Base-by-base conservation (phyloP, 345 rosid species). In the Ceriops zippeliana region DNA sequence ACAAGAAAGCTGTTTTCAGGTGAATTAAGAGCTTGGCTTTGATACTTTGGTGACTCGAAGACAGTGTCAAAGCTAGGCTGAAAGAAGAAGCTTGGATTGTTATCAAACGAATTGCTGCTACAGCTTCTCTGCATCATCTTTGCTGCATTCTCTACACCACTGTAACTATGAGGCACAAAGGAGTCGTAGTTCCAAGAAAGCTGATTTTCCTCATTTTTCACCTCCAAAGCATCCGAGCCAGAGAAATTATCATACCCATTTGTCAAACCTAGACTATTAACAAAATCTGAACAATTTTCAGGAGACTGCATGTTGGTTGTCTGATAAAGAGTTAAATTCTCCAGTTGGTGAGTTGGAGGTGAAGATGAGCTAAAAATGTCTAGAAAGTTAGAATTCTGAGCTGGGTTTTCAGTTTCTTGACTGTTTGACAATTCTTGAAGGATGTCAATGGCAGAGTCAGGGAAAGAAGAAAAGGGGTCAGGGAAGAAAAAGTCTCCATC, bases 91-190 rank as follows among this genome's bases (percentile, higher is more conserved):
- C 67, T 70, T 37, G 85, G 80, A 61, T 82, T 81, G 35, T 74
- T 85, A 27, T 89, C 86, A 19, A 87, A 87, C 7, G 75, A 93
- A 65, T 83, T 81, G 82, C 81, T 80, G 53, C 97, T 89, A 30
- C 72, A 83, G 80, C 93, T 89, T 77, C 97, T 86, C 70, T 90
- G 97, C 84, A 85, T 85, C 79, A 79, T 72, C 65, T 76, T 86
- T 5, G 75, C 76, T 32, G 58, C 85, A 84, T 83, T 87, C 63
- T 83, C 90, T n/a, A 46, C 83, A 2, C 76, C 82, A 58, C 85
- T 69, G 59, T 83, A 83, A 47, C 87, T 86, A 72, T 79, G 73
- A 34, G 89, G 85, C 62, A 69, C 63, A 52, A 80, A 72, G 32
- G 62, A 37, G 13, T 72, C 52, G 16, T 76, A 69, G 26, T 62